A percentile compares a stretch with the other conserved stretches of the same genome.
These are phyloP conservation scores for Phytophthora quininea DNA, from an alignment of 352 stramenopile species.

Conservation along the genomic window DNA sequence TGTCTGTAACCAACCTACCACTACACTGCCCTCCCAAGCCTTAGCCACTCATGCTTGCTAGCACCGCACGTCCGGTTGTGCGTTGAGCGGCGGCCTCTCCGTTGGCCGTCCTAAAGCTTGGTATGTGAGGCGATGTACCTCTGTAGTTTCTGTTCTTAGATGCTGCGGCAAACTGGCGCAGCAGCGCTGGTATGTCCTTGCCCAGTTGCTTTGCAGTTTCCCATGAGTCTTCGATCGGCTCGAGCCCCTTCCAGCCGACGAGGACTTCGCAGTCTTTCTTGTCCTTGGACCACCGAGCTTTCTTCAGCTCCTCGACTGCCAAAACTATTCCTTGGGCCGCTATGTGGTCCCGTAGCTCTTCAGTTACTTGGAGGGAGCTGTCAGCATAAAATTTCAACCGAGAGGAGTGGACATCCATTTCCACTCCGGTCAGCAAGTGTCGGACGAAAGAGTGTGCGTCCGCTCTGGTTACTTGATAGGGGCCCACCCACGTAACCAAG, in stretches of 20 bases:
- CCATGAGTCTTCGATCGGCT: neutral
- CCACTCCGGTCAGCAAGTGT: slow-evolving; percentile 16
- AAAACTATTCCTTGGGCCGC: slow-evolving; percentile 23
- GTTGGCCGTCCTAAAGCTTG: too few species aligned
- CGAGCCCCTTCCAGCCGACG: neutral
- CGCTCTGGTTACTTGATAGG: slow-evolving; percentile 25
- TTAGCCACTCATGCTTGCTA: too few species aligned
- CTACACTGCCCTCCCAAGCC: too few species aligned
- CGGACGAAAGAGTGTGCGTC: slow-evolving; percentile 32
- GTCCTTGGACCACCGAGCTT: neutral
- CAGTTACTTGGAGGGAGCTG: slow-evolving; percentile 23
- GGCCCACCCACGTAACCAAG: slow-evolving; percentile 38
- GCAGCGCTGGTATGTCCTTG: neutral
- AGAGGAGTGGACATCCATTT: slow-evolving; percentile 30
- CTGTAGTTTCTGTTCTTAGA: too few species aligned
- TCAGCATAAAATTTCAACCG: slow-evolving; percentile 43
- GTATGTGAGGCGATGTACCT: too few species aligned
- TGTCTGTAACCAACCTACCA: too few species aligned
- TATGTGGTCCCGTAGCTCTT: slow-evolving; percentile 34
- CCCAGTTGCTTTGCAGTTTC: neutral
- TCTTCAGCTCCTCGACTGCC: slow-evolving; percentile 10
- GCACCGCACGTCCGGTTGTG: too few species aligned
- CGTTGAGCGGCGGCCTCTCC: too few species aligned
- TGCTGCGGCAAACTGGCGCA: neutral
- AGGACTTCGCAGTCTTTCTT: slow-evolving; percentile 13